Evolutionary conservation across 2,329 filamentous ascomycete genomes (phyloP), one percentile per base, ranked within the genome.

Genomic region (Ustulina deusta): DNA sequence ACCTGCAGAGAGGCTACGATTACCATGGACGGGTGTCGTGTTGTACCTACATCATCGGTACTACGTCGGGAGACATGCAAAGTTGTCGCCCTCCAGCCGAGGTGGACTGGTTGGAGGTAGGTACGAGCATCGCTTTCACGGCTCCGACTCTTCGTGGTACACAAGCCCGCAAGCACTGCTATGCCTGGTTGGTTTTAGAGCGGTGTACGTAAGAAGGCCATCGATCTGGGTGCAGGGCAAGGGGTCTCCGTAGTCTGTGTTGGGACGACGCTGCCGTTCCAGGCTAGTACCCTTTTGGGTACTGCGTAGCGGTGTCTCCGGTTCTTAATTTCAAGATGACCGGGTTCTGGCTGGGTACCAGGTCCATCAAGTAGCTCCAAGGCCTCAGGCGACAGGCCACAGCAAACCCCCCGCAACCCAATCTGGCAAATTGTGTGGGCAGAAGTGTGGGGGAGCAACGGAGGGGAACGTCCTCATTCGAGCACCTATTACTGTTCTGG

Each of bases 111-210:
- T 6, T 17, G 40, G 40, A n/a, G 17, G 4, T 1, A 7, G 40
- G 17, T 44, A 44, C 40, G 40, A 44, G 40, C 40, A 38, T 59
- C n/a, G 60, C 25, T 20, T 46, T 49, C 44, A 27, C 51, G 55
- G 52, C 61, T 59, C 68, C 68, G 68, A 68, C 68, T 68, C 58
- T 69, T 71, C 61, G 34, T 27, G 66, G 46, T 56, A 44, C 63
- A 69, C 69, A 49, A 40, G 48, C 54, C 63, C 60, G 56, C 69
- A 59, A 67, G 32, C 52, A 63, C 10, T 32, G 38, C 52, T 46
- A 34, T 22, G 27, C 25, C 32, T 42, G 38, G 46, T 67, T 40
- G 61, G n/a, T 46, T 56, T 65, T 34, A 38, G 55, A 63, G 69
- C 69, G 69, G 69, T 69, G 69, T 69, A 65, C 58, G 42, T 61